These are phyloP conservation scores for Jaapia argillacea DNA, from an alignment of 768 basidiomycete genomes.

Conservation along the genomic window DNA sequence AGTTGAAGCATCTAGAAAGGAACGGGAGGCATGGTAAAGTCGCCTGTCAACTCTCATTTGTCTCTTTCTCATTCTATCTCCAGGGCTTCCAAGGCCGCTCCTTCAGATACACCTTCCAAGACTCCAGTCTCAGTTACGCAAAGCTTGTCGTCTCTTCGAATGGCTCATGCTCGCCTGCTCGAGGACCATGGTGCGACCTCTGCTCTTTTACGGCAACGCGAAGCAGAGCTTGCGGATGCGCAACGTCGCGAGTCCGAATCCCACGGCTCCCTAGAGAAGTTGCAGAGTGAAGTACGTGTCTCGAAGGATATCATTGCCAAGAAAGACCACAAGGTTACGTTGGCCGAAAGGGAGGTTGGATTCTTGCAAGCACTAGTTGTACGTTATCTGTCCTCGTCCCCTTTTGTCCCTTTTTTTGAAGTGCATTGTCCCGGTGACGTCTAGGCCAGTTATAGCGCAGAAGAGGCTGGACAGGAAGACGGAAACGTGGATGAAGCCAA, in stretches of 20 bases:
- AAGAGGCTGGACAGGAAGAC: constrained; percentile 31
- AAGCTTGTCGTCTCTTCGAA: constrained; percentile 47
- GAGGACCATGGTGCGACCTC: constrained; percentile 55
- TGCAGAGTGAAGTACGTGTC: constrained; percentile 26
- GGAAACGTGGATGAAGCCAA: constrained; percentile 25
- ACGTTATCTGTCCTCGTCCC: constrained; percentile 17
- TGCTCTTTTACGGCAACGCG: constrained; percentile 43
- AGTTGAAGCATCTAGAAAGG: constrained; percentile 46
- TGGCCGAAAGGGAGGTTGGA: constrained; percentile 53
- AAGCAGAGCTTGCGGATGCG: constrained; percentile 36
- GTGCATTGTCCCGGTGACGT: not conserved
- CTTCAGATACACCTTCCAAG: constrained; percentile 27
- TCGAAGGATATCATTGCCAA: constrained; percentile 29
- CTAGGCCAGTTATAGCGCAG: constrained; percentile 55
- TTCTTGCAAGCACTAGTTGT: constrained; percentile 63
- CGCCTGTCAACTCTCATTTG: not conserved
- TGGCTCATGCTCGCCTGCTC: constrained; percentile 50
- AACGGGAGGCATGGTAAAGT: constrained; percentile 49
- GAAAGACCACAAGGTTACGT: constrained; percentile 26
- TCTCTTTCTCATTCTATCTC: constrained; percentile 1
- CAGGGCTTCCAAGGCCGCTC: constrained; percentile 29
- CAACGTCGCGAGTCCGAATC: constrained; percentile 28
- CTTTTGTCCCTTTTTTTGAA: not conserved
- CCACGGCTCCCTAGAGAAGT: constrained; percentile 18
- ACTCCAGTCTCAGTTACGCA: constrained; percentile 48